Base-by-base conservation (phyloP, 495 filamentous ascomycete species). In the Trypethelium eluteriae region DNA sequence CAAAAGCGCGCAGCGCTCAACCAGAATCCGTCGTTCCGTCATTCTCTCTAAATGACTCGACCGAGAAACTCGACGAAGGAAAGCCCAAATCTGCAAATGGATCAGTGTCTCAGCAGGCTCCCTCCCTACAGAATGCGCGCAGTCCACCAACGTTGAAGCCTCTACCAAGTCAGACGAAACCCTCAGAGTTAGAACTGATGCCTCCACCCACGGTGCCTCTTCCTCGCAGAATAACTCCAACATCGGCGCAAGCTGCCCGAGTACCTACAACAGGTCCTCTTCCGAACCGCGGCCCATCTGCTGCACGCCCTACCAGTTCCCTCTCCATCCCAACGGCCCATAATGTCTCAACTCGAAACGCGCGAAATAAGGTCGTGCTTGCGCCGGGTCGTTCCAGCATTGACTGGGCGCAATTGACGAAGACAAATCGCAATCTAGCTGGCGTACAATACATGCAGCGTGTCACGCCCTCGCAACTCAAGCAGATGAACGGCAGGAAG, bases 311-410 rank as follows among this genome's bases (percentile, higher is more conserved):
- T 39, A 73, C 64, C 66, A 65, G 68, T 46, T 39, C 63, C 16
- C 67, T 78, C 3, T 56, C 67, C 4, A 64, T 66, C 10, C 70
- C 64, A 50, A 46, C 65, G 3, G 65, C 65, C 56, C 16, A 35
- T 14, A 38, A 50, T 4, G 44, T 69, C 14, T 64, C 73, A 38
- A 73, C 72, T 2, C 68, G 73, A 11, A 78, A 77, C 50, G 63
- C 73, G 16, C 73, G 76, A 7, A 62, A 64, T 36, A 85, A 89
- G 70, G 90, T 96, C 32, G 78, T 87, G 16, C 86, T 98, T 39
- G 81, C 85, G 39, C 94, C 94, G 0, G 94, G 94, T 46, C 92
- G 89, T 80, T 93, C 89, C 1, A 94, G 94, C 0, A 86, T 98
- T 5, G 94, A 98, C 82, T 98, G 94, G 94, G 94, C 94, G 36